Evolutionary conservation across 345 rosid species (phyloP), one percentile per base, ranked within the genome.

Genomic region (Nephelium lappaceum): DNA sequence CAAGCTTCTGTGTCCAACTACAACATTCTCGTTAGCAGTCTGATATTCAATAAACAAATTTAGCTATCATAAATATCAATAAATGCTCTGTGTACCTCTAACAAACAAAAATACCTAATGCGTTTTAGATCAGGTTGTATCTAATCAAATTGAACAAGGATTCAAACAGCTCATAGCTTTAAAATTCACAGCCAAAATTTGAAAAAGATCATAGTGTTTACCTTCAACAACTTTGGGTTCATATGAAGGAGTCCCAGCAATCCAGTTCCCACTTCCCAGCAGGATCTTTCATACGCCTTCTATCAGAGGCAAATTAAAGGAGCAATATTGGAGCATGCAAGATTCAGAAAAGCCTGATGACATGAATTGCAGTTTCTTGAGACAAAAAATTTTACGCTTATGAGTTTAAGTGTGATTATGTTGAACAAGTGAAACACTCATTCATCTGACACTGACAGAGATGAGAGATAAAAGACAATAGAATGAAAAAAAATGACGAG

Each of bases 201-300:
- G 16, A 11, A 21, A 5, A 41, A 18, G 27, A 53, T 64, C 18
- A 38, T 47, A 51, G 57, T 31, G 36, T 70, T 80, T 89, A 91
- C 98, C 97, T 88, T 92, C 83, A 61, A 95, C 90, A 79, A 85
- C 86, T 70, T 91, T 89, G 71, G 98, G 91, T 70, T 91, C 88
- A 77, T 89, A 86, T 65, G 87, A 74, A 60, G 97, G 95, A 81
- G 98, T 98, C 67, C 86, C 85, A 65, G 94, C 97, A 69, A 73
- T 84, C 97, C 98, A 93, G 78, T 85, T 83, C 31, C 2, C 31
- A 27, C 31, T 27, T 27, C 71, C 98, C 97, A 72, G 73, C 86
- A 79, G 94, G 79, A 75, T 91, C 95, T 85, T 88, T 95, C 98
- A 95, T 90, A 77, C 90, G 98, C 76, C 97, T 86, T 88, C 98